A percentile compares a stretch with the other conserved stretches of the same genome.
These are phyloP conservation scores for Kurtzmaniella quercitrusa DNA, from an alignment of 1,139 yeast genomes.

Conservation along the genomic window DNA sequence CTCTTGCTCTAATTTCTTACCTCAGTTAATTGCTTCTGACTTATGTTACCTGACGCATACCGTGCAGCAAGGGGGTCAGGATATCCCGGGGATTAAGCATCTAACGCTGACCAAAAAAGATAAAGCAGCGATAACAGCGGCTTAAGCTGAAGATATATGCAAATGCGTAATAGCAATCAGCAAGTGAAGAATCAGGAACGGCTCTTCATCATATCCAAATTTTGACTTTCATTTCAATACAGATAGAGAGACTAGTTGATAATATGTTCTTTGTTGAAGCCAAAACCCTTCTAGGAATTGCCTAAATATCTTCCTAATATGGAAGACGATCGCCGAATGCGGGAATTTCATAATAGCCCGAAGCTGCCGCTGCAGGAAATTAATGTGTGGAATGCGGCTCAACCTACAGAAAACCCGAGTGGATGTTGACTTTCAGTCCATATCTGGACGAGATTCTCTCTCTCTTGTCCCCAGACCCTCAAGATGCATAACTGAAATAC, in stretches of 20 bases:
- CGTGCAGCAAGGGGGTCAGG: background rate
- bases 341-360: slow-evolving; percentile 5
- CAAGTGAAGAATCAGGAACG: background rate
- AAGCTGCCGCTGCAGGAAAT: slow-evolving; percentile 4
- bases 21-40: background rate
- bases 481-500: background rate
- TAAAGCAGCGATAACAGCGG: background rate
- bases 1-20: background rate
- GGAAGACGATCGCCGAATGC: slow-evolving; percentile 1
- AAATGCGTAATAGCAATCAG: too few species aligned
- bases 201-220: background rate
- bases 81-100: background rate
- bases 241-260: background rate
- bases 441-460: background rate
- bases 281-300: background rate
- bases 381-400: slow-evolving; percentile 1
- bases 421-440: background rate
- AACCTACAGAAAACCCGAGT: background rate
- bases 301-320: background rate
- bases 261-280: background rate
- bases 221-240: background rate
- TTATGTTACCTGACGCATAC: background rate
- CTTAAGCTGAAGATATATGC: too few species aligned
- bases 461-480: background rate
- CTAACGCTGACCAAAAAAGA: background rate